phyloP scores from a whole-genome alignment of 148 eudicot genomes.

The Silene uniflora region DNA sequence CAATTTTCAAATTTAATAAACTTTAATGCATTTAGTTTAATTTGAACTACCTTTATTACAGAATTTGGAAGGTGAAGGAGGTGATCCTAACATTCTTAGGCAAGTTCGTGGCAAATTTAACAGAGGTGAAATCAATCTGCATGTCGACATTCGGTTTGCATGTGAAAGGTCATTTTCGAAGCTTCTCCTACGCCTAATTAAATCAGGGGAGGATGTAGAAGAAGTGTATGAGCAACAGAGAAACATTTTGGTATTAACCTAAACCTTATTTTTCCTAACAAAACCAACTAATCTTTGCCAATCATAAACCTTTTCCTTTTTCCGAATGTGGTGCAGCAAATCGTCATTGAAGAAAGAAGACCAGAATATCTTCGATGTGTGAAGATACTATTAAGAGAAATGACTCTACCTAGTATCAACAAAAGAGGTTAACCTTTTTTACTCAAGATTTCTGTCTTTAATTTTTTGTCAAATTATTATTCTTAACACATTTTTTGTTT shows the following conservation, averaged over 20 bases:
- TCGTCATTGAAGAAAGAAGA: background rate
- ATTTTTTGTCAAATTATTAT: background rate
- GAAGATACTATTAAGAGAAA: background rate
- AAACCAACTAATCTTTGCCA: background rate
- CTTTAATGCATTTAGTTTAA: too few relatives aligned
- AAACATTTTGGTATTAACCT: background rate
- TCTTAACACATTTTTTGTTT: too few relatives aligned
- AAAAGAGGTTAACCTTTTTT: background rate
- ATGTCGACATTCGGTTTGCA: background rate
- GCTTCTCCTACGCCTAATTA: background rate
- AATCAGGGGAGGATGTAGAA: background rate
- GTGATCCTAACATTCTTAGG: background rate
- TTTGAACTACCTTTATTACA: background rate
- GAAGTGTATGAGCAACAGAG: background rate
- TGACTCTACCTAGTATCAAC: background rate
- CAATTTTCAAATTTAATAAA: too few relatives aligned
- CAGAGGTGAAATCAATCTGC: background rate
- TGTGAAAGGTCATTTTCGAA: background rate
- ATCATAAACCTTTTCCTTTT: background rate
- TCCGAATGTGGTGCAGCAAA: background rate
- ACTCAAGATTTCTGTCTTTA: background rate
- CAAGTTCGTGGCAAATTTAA: background rate
- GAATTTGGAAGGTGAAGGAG: background rate
- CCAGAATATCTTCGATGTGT: too few relatives aligned
- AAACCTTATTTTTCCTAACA: background rate